Conservation (phyloP, 2,329 filamentous ascomycete genomes). For the Pseudogymnoascus sp. region DNA sequence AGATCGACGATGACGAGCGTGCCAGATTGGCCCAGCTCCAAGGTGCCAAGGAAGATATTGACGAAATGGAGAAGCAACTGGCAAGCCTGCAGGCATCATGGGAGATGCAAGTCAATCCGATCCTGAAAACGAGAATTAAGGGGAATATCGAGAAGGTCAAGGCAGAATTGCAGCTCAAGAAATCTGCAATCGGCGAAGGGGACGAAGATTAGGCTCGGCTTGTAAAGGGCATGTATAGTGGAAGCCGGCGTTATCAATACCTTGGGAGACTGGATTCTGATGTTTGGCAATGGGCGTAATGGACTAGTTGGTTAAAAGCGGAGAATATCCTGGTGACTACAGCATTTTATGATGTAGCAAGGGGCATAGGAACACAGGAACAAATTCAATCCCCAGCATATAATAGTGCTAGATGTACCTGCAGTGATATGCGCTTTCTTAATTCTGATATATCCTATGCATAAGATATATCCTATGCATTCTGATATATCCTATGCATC, state of each 20-base stretch:
- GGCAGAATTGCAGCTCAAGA: constrained; percentile 46
- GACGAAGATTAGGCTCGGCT: constrained; percentile 21
- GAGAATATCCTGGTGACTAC: not conserved
- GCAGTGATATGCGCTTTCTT: not conserved
- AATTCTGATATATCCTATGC: not conserved
- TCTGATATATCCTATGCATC: not conserved
- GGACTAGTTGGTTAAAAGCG: not conserved
- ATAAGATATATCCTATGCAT: too few species aligned
- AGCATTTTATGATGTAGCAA: not conserved
- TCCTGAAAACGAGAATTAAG: constrained; percentile 41
- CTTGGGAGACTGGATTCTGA: not conserved
- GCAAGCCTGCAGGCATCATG: constrained; percentile 33
- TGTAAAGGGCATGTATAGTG: not conserved
- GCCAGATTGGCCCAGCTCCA: constrained; percentile 38
- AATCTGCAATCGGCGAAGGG: constrained; percentile 30
- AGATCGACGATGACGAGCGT: constrained; percentile 43
- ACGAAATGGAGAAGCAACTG: constrained; percentile 43
- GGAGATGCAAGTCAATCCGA: constrained; percentile 36
- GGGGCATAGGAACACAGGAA: not conserved
- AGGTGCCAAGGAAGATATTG: constrained; percentile 43
- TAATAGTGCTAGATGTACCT: not conserved
- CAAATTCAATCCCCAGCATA: not conserved
- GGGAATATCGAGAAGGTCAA: constrained; percentile 41
- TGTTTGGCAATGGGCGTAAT: not conserved
- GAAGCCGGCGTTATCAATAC: constrained; percentile 1